Evolutionary conservation across 371 early-diverging fungal species (phyloP).

Genomic region (Mortierella sp.): DNA sequence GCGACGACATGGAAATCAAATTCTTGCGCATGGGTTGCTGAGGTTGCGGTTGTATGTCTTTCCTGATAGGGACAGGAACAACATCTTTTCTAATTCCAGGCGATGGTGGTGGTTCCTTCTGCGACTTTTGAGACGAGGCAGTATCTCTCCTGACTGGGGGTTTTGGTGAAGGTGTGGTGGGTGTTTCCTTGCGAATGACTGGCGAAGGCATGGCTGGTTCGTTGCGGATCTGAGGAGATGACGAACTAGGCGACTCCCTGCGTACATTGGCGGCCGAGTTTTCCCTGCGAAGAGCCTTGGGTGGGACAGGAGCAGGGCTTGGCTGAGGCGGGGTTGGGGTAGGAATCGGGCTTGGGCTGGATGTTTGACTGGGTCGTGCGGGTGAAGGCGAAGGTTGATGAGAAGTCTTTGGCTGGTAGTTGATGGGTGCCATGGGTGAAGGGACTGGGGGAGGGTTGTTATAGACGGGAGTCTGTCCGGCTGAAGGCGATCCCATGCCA

Average conservation of each 20-base stretch:
- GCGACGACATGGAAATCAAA: constrained; percentile 39
- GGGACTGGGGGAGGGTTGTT: constrained; percentile 5
- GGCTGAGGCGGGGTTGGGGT: constrained; percentile 9
- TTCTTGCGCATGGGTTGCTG: constrained; percentile 49
- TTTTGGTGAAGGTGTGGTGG: constrained; percentile 27
- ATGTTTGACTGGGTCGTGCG: constrained; percentile 19
- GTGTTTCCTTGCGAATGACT: constrained; percentile 23
- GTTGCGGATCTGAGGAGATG: constrained; percentile 39
- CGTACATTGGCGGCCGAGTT: constrained; percentile 36
- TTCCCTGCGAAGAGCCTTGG: constrained; percentile 41
- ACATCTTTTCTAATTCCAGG: constrained; percentile 29
- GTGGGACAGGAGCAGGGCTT: constrained; percentile 25
- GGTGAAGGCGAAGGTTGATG: constrained; percentile 21
- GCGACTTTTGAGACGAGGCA: constrained; percentile 37
- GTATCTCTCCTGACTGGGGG: constrained; percentile 47
- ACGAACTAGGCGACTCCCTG: constrained; percentile 27
- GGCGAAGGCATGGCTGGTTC: constrained; percentile 39
- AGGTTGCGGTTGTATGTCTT: constrained; percentile 25
- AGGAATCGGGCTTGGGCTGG: constrained; percentile 16
- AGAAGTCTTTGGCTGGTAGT: constrained; percentile 44
- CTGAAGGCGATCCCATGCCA: constrained; percentile 35
- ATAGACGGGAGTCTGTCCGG: not conserved
- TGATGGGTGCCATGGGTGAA: constrained; percentile 36
- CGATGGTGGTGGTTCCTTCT: constrained; percentile 36
- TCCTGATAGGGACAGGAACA: constrained; percentile 20